Percentiles rank a stretch among this genome's conserved stretches.
Evolutionary conservation across 2,329 filamentous ascomycete species (phyloP).

Genomic region (Xylaria digitata): DNA sequence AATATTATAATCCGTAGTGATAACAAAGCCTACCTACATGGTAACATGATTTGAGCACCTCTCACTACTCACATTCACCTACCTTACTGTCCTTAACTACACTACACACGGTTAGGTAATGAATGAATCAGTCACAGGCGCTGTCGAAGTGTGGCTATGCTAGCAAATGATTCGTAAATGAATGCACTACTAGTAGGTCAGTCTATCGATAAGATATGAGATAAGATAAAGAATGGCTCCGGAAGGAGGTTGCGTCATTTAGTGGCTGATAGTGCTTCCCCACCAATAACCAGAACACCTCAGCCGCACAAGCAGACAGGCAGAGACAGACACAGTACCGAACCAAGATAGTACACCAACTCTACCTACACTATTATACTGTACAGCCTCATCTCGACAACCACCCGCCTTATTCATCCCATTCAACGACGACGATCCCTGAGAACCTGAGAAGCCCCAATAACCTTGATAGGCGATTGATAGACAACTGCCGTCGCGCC

Average conservation of each 20-base stretch:
- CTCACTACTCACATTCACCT: no score
- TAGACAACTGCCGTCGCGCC: not conserved
- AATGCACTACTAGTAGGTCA: no score
- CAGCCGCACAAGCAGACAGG: no score
- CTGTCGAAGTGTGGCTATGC: slow-evolving; percentile 1
- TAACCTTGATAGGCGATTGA: not conserved
- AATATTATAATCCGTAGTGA: no score
- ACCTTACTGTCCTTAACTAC: no score
- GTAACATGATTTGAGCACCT: no score
- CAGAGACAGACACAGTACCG: no score
- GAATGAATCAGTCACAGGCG: no score
- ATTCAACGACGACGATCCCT: not conserved
- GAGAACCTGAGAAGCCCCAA: not conserved
- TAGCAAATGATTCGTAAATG: no score
- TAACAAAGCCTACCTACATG: no score
- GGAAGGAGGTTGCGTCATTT: slow-evolving; percentile 23
- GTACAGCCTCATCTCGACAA: slow-evolving; percentile 2
- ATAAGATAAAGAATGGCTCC: slow-evolving; percentile 13
- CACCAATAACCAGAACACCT: not conserved
- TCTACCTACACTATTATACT: not conserved
- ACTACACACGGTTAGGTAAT: no score
- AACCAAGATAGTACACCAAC: no score
- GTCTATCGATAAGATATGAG: not conserved
- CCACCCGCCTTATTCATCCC: slow-evolving; percentile 2
- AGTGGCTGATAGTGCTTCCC: slow-evolving; percentile 9